Evolutionary conservation across 768 basidiomycete genomes (phyloP).

Genomic region (Boletus barrowsii): DNA sequence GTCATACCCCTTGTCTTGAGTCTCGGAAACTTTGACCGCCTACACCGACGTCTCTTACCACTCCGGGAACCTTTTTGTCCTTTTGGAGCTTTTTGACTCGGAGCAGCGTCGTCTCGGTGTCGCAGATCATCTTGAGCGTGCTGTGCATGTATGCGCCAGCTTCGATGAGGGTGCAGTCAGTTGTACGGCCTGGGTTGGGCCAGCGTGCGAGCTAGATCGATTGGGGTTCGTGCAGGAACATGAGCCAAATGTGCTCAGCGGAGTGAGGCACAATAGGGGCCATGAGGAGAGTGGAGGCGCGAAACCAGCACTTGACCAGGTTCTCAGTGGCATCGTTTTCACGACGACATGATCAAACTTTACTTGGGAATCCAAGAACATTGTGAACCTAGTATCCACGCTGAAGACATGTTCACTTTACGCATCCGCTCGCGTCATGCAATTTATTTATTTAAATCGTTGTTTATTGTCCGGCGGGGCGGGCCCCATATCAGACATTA

Average conservation of each 20-base stretch:
- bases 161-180: constrained; percentile 67
- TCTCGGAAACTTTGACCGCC: constrained; percentile 59
- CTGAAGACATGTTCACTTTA: too few relatives aligned
- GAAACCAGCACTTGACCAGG: constrained; percentile 83
- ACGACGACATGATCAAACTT: too few relatives aligned
- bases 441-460: too few relatives aligned
- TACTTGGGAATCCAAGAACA: too few relatives aligned
- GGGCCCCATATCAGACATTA: too few relatives aligned
- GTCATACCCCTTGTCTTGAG: constrained; percentile 73
- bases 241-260: constrained; percentile 85
- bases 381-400: too few relatives aligned
- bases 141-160: constrained; percentile 82
- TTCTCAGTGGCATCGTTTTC: constrained; percentile 23
- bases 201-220: constrained; percentile 86
- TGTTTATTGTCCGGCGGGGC: too few relatives aligned
- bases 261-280: constrained; percentile 92
- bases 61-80: constrained; percentile 83
- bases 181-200: constrained; percentile 62
- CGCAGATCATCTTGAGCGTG: constrained; percentile 86
- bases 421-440: too few relatives aligned
- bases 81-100: constrained; percentile 82
- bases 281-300: constrained; percentile 72
- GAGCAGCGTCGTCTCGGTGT: constrained; percentile 76
- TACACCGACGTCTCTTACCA: constrained; percentile 90
- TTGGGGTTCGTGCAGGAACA: constrained; percentile 65